These are phyloP conservation scores for Colletotrichum salicis DNA, from an alignment of 2,329 filamentous ascomycete species.

Conservation along the genomic window DNA sequence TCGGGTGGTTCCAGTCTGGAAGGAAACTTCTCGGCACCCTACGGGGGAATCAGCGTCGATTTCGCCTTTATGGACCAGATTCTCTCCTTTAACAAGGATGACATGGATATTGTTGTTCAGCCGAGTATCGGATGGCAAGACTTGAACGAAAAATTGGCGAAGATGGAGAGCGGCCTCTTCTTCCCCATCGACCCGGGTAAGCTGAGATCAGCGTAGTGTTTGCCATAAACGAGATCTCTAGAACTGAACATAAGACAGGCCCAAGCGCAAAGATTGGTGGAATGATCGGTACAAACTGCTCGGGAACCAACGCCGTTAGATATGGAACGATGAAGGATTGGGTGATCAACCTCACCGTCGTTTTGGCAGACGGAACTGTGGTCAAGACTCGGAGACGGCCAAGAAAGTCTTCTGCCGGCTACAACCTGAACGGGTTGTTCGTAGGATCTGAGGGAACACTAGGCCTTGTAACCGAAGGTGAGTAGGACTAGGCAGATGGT, in stretches of 20 bases:
- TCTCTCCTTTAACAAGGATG: slow-evolving; percentile 80
- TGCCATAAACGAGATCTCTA: background rate
- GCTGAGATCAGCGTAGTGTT: slow-evolving; percentile 33
- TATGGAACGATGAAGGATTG: slow-evolving; percentile 92
- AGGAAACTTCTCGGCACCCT: slow-evolving; percentile 88
- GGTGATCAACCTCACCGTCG: slow-evolving; percentile 85
- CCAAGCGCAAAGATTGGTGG: slow-evolving; percentile 79
- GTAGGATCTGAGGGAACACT: slow-evolving; percentile 85
- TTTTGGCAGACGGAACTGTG: slow-evolving; percentile 80
- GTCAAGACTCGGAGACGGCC: slow-evolving; percentile 84
- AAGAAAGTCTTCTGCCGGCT: slow-evolving; percentile 83
- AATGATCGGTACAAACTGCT: slow-evolving; percentile 84
- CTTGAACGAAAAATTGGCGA: slow-evolving; percentile 76
- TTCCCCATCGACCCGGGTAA: slow-evolving; percentile 87
- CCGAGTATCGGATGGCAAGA: slow-evolving; percentile 93
- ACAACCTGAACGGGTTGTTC: slow-evolving; percentile 84
- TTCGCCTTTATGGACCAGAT: slow-evolving; percentile 90
- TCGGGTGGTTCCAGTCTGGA: slow-evolving; percentile 89
- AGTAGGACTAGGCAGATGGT: background rate
- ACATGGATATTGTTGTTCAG: slow-evolving; percentile 94
- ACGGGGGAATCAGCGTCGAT: slow-evolving; percentile 88
- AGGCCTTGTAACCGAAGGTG: slow-evolving; percentile 80
- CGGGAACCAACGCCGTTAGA: slow-evolving; percentile 81
- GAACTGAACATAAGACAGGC: slow-evolving; percentile 46
- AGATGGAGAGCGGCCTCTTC: slow-evolving; percentile 81